A percentile compares a stretch with the other conserved stretches of the same genome.
These are phyloP conservation scores for Lentinula sp. DNA, from an alignment of 768 basidiomycete genomes.

Conservation along the genomic window DNA sequence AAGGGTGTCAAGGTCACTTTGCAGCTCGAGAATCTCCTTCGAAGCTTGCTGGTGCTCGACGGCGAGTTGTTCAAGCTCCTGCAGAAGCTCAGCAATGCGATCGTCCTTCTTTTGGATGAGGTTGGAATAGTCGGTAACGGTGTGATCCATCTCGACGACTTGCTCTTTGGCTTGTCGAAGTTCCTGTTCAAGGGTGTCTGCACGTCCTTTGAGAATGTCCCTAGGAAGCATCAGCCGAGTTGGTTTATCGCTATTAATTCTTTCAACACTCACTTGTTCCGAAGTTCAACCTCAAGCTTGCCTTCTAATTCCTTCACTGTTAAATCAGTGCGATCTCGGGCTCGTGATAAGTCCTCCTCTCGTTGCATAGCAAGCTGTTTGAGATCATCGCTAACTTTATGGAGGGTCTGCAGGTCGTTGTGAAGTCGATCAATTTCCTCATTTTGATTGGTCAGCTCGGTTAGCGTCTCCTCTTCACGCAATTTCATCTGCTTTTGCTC, in stretches of 20 bases:
- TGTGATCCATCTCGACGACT: slow-evolving; percentile 69
- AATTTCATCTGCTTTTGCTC: slow-evolving; percentile 64
- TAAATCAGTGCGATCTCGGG: slow-evolving; percentile 70
- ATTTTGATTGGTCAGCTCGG: slow-evolving; percentile 51
- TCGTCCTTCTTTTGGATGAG: slow-evolving; percentile 77
- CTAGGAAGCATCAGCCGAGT: slow-evolving; percentile 27
- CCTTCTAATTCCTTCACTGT: slow-evolving; percentile 62
- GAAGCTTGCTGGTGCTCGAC: slow-evolving; percentile 46
- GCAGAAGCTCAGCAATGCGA: slow-evolving; percentile 48
- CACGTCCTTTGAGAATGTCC: slow-evolving; percentile 54
- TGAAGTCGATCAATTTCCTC: slow-evolving; percentile 54
- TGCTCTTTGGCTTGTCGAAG: slow-evolving; percentile 71
- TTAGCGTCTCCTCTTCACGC: slow-evolving; percentile 58
- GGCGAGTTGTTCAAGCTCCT: slow-evolving; percentile 49
- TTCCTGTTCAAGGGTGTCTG: slow-evolving; percentile 59
- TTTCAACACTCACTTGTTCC: slow-evolving; percentile 46
- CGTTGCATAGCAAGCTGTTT: slow-evolving; percentile 61
- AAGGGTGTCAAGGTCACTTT: slow-evolving; percentile 61
- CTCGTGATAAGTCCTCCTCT: slow-evolving; percentile 72
- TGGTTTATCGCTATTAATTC: background rate
- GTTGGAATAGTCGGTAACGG: slow-evolving; percentile 66
- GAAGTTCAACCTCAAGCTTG: slow-evolving; percentile 60
- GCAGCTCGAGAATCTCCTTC: slow-evolving; percentile 62
- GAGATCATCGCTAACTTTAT: slow-evolving; percentile 63
- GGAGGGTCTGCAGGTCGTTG: slow-evolving; percentile 54